Percentiles rank a stretch among this genome's conserved stretches.
Evolutionary conservation across 495 filamentous ascomycete genomes (phyloP).

Genomic region (Hypoxylon cercidicola): DNA sequence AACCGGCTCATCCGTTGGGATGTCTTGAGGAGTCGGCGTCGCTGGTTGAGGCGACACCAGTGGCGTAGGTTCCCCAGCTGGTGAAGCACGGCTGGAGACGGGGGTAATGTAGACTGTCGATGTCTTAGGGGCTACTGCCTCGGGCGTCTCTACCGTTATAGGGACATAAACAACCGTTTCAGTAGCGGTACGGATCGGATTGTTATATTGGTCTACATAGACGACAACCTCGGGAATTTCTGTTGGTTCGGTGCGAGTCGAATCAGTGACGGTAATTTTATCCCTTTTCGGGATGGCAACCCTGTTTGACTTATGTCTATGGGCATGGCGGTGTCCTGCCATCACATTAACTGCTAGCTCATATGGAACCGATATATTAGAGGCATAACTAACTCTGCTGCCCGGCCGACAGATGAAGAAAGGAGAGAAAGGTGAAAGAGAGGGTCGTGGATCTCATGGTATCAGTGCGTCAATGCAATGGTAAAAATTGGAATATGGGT

Average conservation of each 20-base stretch:
- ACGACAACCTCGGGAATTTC: conserved; percentile 64
- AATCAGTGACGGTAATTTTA: conserved; percentile 41
- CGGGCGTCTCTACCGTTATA: conserved; percentile 15
- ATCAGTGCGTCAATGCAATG: conserved; percentile 16
- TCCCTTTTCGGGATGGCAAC: conserved; percentile 24
- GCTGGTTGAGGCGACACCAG: conserved; percentile 9
- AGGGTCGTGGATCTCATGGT: conserved; percentile 37
- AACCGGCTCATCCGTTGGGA: conserved; percentile 28
- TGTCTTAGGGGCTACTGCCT: conserved; percentile 18
- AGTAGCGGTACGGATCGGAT: conserved; percentile 56
- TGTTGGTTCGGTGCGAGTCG: conserved; percentile 23
- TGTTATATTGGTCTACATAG: conserved; percentile 71
- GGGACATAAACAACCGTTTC: conserved; percentile 46
- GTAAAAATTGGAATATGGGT: conserved; percentile 10
- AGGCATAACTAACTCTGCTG: conserved; percentile 41
- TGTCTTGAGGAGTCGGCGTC: conserved; percentile 11
- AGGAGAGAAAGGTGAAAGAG: conserved; percentile 37
- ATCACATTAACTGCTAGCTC: conserved; percentile 13
- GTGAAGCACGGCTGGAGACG: conserved; percentile 23
- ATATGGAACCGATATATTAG: background rate
- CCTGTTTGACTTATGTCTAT: conserved; percentile 36
- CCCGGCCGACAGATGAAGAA: conserved; percentile 39
- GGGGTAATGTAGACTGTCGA: conserved; percentile 20
- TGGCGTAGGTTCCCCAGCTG: conserved; percentile 11
- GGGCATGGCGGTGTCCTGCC: conserved; percentile 38